Conservation (phyloP, 2,329 filamentous ascomycete genomes). For the Lomentospora prolificans region DNA sequence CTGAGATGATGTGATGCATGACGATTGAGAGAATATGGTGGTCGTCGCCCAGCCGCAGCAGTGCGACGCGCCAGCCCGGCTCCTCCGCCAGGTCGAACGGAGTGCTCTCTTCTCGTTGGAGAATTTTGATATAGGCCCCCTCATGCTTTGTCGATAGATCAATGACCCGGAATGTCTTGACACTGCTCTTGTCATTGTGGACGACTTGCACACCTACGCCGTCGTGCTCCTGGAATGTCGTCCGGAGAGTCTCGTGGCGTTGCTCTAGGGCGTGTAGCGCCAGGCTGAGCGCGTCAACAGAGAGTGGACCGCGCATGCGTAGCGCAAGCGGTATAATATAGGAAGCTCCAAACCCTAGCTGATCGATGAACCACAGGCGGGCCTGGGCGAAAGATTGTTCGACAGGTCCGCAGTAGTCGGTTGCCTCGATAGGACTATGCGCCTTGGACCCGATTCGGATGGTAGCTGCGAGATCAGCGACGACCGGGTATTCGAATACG, state of each 20-base stretch:
- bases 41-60: constrained; percentile 10
- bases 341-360: constrained; percentile 12
- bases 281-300: constrained; percentile 9
- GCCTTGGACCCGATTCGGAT: neutral
- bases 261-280: constrained; percentile 12
- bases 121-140: neutral
- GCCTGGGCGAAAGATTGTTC: constrained; percentile 16
- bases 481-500: constrained; percentile 4
- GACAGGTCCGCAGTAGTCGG: constrained; percentile 10
- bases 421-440: neutral
- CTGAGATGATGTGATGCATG: constrained; percentile 21
- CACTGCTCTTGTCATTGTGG: neutral
- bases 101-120: constrained; percentile 12
- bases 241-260: constrained; percentile 15
- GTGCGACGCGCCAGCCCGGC: constrained; percentile 13
- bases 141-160: neutral
- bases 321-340: constrained; percentile 13
- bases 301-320: constrained; percentile 11
- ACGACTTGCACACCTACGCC: constrained; percentile 11
- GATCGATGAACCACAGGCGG: constrained; percentile 16
- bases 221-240: constrained; percentile 11
- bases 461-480: neutral
- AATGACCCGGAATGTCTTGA: neutral
- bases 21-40: constrained; percentile 17
- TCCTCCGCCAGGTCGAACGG: constrained; percentile 16